Evolutionary conservation across 192 early-diverging fungal species (phyloP).

Genomic region (Phycomyces nitens): DNA sequence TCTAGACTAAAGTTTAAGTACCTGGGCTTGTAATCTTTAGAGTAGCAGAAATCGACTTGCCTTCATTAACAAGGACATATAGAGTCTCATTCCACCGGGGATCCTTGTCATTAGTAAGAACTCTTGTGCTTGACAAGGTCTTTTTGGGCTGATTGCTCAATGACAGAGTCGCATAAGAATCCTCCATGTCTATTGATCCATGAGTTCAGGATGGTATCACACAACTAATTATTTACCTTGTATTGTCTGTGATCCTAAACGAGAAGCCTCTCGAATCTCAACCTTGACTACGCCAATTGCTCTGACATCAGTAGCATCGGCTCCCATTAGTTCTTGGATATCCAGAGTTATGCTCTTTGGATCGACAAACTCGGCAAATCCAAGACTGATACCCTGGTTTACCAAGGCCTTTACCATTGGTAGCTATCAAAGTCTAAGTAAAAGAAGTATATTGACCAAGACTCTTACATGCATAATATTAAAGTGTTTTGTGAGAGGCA

Average conservation of each 20-base stretch:
- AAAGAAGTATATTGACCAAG: too few relatives aligned
- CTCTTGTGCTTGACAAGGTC: slow-evolving; percentile 23
- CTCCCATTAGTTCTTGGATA: slow-evolving; percentile 11
- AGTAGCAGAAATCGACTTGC: background rate
- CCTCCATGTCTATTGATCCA: slow-evolving; percentile 15
- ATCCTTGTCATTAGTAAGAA: slow-evolving; percentile 25
- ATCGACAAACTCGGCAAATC: slow-evolving; percentile 21
- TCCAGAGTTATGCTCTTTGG: slow-evolving; percentile 30
- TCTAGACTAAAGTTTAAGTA: slow-evolving; percentile 5
- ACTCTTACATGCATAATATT: slow-evolving; percentile 34
- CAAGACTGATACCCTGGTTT: slow-evolving; percentile 23
- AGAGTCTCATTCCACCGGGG: slow-evolving; percentile 29
- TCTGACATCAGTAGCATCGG: slow-evolving; percentile 7
- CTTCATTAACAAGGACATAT: slow-evolving; percentile 19
- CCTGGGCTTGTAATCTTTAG: too few relatives aligned
- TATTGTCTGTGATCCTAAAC: slow-evolving; percentile 4
- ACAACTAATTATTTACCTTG: slow-evolving; percentile 5
- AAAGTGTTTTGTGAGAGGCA: slow-evolving; percentile 28
- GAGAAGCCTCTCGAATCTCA: slow-evolving; percentile 20
- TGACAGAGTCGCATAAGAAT: slow-evolving; percentile 23
- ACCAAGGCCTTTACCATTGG: slow-evolving; percentile 22
- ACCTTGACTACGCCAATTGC: slow-evolving; percentile 31
- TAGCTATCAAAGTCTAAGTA: slow-evolving; percentile 2
- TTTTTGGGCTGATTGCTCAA: slow-evolving; percentile 18
- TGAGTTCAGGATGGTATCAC: background rate